Evolutionary conservation across 1,284 basidiomycete genomes (phyloP).

Genomic region (Pseudozyma hubeiensis): DNA sequence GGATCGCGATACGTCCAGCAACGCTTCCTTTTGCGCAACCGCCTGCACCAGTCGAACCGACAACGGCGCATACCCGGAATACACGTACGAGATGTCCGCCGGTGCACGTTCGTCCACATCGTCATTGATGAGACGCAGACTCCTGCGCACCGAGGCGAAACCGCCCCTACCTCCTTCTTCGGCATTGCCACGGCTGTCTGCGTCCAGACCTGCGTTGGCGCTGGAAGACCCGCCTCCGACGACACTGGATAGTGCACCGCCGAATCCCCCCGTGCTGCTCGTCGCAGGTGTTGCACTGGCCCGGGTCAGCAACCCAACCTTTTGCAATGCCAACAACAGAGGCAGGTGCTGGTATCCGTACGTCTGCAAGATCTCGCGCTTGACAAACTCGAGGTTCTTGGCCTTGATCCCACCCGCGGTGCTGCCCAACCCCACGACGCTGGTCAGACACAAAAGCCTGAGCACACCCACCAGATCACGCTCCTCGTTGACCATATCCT

Average conservation of each 20-base stretch:
- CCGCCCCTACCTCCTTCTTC: constrained; percentile 69
- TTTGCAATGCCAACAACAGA: constrained; percentile 81
- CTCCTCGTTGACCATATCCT: constrained; percentile 60
- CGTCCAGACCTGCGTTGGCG: neutral
- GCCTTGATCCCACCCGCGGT: constrained; percentile 82
- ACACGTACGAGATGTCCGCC: constrained; percentile 93
- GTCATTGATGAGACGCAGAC: constrained; percentile 90
- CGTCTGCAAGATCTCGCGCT: constrained; percentile 90
- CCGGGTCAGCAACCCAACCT: constrained; percentile 75
- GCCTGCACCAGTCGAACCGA: constrained; percentile 92
- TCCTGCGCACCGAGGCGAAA: constrained; percentile 80
- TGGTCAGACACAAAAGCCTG: constrained; percentile 85
- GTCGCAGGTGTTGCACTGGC: constrained; percentile 6
- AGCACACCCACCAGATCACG: constrained; percentile 69
- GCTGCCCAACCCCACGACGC: constrained; percentile 73
- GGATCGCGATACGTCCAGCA: constrained; percentile 71
- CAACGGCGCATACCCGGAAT: constrained; percentile 96
- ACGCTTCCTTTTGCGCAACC: constrained; percentile 86
- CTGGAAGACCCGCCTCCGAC: constrained; percentile 25
- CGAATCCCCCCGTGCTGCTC: constrained; percentile 16
- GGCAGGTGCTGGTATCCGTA: constrained; percentile 93
- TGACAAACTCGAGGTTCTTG: constrained; percentile 86
- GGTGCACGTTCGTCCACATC: constrained; percentile 79
- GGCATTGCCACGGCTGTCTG: constrained; percentile 14
- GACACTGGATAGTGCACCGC: constrained; percentile 36